Base-by-base conservation (phyloP, 1,139 yeast species). In the Candida tetrigidarum region DNA sequence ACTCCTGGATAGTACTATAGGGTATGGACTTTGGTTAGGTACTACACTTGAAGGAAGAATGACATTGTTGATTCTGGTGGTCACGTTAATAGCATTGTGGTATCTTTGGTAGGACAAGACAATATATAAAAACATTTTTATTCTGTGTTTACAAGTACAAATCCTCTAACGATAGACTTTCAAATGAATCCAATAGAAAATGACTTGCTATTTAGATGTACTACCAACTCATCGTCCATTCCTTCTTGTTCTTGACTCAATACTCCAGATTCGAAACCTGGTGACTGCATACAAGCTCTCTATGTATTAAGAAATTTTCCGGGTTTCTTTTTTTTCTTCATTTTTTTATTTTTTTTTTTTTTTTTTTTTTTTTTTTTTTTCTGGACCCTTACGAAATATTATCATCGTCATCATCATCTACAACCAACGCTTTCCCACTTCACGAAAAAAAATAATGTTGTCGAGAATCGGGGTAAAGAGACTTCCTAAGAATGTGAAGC, bases 21-120 rank as follows among this genome's bases (percentile, higher is more conserved):
- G 82, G 1, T 60, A 63, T 44, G 57, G 61, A 0, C 60, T 80
- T 39, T 76, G 73, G 69, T 50, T 74, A 7, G 51, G 62, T 1
- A 65, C 71, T 2, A 76, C 81, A 0, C 50, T 63, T 0, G 56
- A 48, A 5, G 84, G 84, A 2, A 61, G 83, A 36, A 20, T 71
- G 26, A 12, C 49, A 2, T 18, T 63, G 15, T 49, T 60, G 10
- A 29, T 44, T 0, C 3, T 50, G 4, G 35, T 48, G 7, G 34
- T 53, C 6, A n/a, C 28, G 5, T 27, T 22, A 45, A 5, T 38
- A 40, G 36, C 37, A 14, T 36, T 52, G 53, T 37, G 40, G 40
- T 37, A 37, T 28, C 34, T 37, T 28, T 37, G 22, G 15, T 37
- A 37, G 32, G 32, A 36, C 33, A 26, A 36, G 20, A 20, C 20